These are phyloP conservation scores for Coniochaeta sp. DNA, from an alignment of 2,329 filamentous ascomycete genomes.

Conservation along the genomic window DNA sequence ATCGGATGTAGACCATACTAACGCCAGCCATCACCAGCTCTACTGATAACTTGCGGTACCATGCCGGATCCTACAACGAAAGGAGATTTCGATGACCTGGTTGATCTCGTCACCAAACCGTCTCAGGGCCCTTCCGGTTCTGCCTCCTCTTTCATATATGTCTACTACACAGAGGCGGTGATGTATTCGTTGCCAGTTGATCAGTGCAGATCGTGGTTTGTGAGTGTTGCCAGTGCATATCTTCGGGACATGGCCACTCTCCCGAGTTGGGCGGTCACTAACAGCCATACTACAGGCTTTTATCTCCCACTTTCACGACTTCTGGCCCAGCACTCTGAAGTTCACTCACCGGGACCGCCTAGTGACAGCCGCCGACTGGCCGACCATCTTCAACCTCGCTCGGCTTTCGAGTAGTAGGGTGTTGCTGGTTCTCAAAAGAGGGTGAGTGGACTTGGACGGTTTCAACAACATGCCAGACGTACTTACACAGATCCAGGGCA, in stretches of 20 bases:
- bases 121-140: slow-evolving; percentile 9
- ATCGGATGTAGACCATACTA: slow-evolving; percentile 1
- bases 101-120: slow-evolving; percentile 23
- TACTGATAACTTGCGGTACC: slow-evolving; percentile 34
- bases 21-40: slow-evolving; percentile 8
- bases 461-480: not conserved
- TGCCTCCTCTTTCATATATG: slow-evolving; percentile 6
- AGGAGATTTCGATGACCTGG: slow-evolving; percentile 14
- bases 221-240: slow-evolving; percentile 16
- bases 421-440: slow-evolving; percentile 11
- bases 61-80: slow-evolving; percentile 25
- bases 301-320: slow-evolving; percentile 31
- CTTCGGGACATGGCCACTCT: not conserved
- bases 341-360: slow-evolving; percentile 19
- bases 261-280: not conserved
- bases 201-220: slow-evolving; percentile 38
- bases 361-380: slow-evolving; percentile 15
- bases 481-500: not conserved
- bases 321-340: slow-evolving; percentile 31
- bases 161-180: slow-evolving; percentile 25
- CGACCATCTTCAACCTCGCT: slow-evolving; percentile 13
- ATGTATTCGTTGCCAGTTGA: slow-evolving; percentile 29
- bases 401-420: slow-evolving; percentile 10
- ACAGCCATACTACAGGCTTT: slow-evolving; percentile 21
- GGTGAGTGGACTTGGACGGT: slow-evolving; percentile 3